A percentile compares a stretch with the other conserved stretches of the same genome.
These are phyloP conservation scores for Cryptococcus sp. DNA, from an alignment of 1,284 basidiomycete species.

Conservation along the genomic window DNA sequence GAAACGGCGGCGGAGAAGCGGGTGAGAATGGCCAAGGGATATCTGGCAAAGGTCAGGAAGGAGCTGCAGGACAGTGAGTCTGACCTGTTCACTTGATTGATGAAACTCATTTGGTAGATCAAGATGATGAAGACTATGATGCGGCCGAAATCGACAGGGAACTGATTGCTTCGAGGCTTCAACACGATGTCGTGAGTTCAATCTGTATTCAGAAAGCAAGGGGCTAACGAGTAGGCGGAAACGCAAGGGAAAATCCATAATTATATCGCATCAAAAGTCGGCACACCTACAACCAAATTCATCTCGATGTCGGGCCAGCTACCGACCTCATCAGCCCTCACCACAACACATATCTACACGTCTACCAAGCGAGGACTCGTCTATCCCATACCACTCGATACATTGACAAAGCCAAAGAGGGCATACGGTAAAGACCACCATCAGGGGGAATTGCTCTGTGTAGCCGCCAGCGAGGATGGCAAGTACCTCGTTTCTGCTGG, in stretches of 20 bases:
- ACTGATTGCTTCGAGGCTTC: conserved; percentile 80
- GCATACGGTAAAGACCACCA: conserved; percentile 65
- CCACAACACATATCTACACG: conserved; percentile 60
- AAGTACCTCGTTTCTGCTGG: conserved; percentile 82
- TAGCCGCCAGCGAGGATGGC: conserved; percentile 83
- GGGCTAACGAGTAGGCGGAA: conserved; percentile 33
- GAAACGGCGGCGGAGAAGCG: conserved; percentile 95
- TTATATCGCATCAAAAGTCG: conserved; percentile 18
- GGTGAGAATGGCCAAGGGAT: conserved; percentile 81
- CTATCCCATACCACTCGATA: conserved; percentile 69
- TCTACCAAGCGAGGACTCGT: conserved; percentile 82
- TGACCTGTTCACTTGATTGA: not conserved
- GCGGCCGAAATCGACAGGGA: conserved; percentile 91
- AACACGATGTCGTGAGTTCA: conserved; percentile 69
- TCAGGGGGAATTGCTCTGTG: conserved; percentile 73
- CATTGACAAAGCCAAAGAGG: conserved; percentile 26
- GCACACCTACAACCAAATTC: conserved; percentile 17
- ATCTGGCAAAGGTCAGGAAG: conserved; percentile 74
- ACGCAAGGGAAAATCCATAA: conserved; percentile 44
- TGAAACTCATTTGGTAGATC: conserved; percentile 1
- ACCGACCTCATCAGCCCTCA: conserved; percentile 18
- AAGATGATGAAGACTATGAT: conserved; percentile 64
- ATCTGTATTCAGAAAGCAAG: not conserved
- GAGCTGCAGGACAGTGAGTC: conserved; percentile 62
- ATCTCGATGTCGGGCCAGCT: conserved; percentile 28